Percentiles rank a stretch among this genome's conserved stretches.
Conservation (phyloP, 1,284 basidiomycete species). For the Grifola frondosa region DNA sequence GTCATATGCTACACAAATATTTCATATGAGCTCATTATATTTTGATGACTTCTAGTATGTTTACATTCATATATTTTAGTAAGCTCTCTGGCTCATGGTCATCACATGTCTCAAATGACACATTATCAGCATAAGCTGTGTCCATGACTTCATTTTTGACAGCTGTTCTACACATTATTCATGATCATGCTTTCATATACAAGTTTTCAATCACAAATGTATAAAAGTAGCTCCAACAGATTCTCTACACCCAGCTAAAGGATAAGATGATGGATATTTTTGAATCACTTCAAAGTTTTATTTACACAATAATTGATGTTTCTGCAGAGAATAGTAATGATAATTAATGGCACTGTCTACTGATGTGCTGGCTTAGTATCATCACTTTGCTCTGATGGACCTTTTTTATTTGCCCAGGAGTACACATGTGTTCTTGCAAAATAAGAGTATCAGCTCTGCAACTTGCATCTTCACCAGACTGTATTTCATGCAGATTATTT, state of each 20-base stretch:
- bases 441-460: background rate
- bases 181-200: background rate
- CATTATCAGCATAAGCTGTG: background rate
- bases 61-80: too few species aligned
- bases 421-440: constrained; percentile 1
- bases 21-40: too few species aligned
- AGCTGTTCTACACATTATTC: background rate
- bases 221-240: background rate
- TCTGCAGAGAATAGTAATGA: background rate
- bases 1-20: too few species aligned
- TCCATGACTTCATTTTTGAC: background rate
- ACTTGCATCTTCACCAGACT: background rate
- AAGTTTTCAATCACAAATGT: background rate
- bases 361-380: constrained; percentile 1
- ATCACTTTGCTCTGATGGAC: background rate
- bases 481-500: background rate
- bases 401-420: background rate
- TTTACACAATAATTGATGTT: background rate
- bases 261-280: background rate
- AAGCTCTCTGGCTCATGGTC: too few species aligned
- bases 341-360: background rate
- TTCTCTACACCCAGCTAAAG: background rate
- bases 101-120: background rate
- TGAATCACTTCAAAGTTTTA: background rate
- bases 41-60: too few species aligned